Conservation (phyloP, 345 rosid genomes). For the Viola odorata region DNA sequence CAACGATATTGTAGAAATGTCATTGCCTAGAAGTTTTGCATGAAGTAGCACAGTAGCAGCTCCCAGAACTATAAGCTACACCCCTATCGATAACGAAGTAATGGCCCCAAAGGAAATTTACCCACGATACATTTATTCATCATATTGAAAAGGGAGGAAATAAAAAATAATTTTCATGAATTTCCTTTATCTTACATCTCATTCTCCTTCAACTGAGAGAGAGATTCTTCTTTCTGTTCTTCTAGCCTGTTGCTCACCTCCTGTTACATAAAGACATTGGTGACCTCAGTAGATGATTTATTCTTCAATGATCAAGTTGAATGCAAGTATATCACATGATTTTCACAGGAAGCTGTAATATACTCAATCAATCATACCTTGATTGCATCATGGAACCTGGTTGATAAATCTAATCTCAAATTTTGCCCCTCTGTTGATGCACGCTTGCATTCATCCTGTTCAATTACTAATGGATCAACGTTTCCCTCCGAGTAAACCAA, state of each 20-base stretch:
- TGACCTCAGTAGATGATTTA: not conserved
- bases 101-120: too few relatives aligned
- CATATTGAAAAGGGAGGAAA: too few relatives aligned
- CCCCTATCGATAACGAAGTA: too few relatives aligned
- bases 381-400: conserved; percentile 88
- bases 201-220: conserved; percentile 82
- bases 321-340: conserved; percentile 1
- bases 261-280: conserved; percentile 33
- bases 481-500: not conserved
- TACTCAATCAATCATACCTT: conserved; percentile 43
- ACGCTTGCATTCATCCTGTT: conserved; percentile 90
- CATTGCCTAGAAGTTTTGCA: too few relatives aligned
- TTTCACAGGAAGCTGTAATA: not conserved
- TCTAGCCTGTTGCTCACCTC: conserved; percentile 87
- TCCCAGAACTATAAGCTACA: too few relatives aligned
- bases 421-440: conserved; percentile 83
- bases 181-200: conserved; percentile 60
- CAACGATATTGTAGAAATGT: too few relatives aligned
- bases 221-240: conserved; percentile 79
- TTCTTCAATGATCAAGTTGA: not conserved
- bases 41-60: too few relatives aligned
- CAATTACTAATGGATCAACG: conserved; percentile 17
- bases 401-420: conserved; percentile 77
- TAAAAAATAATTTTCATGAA: conserved; percentile 1
- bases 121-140: too few relatives aligned